Evolutionary conservation across 2,329 filamentous ascomycete genomes (phyloP).

Genomic region (Paraphoma sp.): DNA sequence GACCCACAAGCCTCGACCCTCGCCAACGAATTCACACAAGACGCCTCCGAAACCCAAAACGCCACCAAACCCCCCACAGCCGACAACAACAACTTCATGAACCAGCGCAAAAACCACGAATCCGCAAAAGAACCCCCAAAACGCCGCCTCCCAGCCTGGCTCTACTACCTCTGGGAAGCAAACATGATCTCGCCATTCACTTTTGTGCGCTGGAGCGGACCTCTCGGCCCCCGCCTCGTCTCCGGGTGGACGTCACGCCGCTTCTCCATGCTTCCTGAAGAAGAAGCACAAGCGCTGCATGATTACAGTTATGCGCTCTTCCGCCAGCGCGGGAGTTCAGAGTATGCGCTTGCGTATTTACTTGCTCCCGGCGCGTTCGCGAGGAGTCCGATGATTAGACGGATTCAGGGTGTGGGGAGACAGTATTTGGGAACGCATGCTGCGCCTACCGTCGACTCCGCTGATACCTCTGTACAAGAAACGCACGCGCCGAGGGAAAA

Average conservation of each 20-base stretch:
- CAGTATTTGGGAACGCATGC: constrained; percentile 58
- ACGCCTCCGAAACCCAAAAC: constrained; percentile 72
- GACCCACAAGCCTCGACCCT: constrained; percentile 75
- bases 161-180: constrained; percentile 94
- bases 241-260: constrained; percentile 94
- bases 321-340: constrained; percentile 87
- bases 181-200: constrained; percentile 91
- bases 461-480: constrained; percentile 21
- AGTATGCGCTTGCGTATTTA: constrained; percentile 91
- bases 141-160: constrained; percentile 78
- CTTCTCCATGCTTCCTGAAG: constrained; percentile 83
- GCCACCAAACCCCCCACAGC: constrained; percentile 70
- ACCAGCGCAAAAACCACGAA: constrained; percentile 52
- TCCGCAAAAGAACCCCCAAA: constrained; percentile 56
- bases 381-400: constrained; percentile 82
- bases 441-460: constrained; percentile 30
- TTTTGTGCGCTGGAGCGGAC: constrained; percentile 84
- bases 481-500: constrained; percentile 57
- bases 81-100: constrained; percentile 64
- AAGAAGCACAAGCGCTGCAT: constrained; percentile 84
- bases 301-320: constrained; percentile 96
- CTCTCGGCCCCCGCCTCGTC: constrained; percentile 87
- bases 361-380: constrained; percentile 94
- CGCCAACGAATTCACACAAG: constrained; percentile 79
- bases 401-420: constrained; percentile 86